Conservation (phyloP, 768 basidiomycete species). For the Tephrocybe sp. region DNA sequence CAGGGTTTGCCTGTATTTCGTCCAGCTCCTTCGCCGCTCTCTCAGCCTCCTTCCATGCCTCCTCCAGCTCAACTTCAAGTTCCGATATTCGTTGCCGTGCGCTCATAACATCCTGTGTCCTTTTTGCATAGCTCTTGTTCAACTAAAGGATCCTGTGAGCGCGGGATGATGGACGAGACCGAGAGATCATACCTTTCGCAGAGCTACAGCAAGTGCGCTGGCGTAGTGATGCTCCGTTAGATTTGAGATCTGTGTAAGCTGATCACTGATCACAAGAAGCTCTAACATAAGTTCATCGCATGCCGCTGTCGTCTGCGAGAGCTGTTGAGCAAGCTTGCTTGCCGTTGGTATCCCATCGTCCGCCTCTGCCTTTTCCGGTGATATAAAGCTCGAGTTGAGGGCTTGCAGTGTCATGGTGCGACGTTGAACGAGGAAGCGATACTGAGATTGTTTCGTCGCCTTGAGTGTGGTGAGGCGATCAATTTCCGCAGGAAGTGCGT, state of each 20-base stretch:
- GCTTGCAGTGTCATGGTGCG: slow-evolving; percentile 74
- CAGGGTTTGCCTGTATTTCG: slow-evolving; percentile 44
- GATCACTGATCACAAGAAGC: slow-evolving; percentile 59
- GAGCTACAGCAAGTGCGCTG: slow-evolving; percentile 74
- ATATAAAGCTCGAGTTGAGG: slow-evolving; percentile 50
- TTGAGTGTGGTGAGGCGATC: slow-evolving; percentile 56
- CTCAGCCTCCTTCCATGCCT: slow-evolving; percentile 81
- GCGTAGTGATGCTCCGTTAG: slow-evolving; percentile 68
- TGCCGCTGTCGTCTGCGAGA: slow-evolving; percentile 56
- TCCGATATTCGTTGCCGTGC: slow-evolving; percentile 48
- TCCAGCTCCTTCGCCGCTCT: slow-evolving; percentile 73
- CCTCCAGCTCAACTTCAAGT: slow-evolving; percentile 71
- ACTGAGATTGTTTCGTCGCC: slow-evolving; percentile 57
- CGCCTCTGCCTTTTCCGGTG: slow-evolving; percentile 32
- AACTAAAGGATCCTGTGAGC: slow-evolving; percentile 33
- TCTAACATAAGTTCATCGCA: slow-evolving; percentile 61
- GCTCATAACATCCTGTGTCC: slow-evolving; percentile 55
- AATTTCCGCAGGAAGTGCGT: slow-evolving; percentile 55
- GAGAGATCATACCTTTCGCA: slow-evolving; percentile 56
- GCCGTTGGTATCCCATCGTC: slow-evolving; percentile 39
- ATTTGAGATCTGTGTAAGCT: slow-evolving; percentile 59
- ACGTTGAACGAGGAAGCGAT: slow-evolving; percentile 65
- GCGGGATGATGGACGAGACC: neutral
- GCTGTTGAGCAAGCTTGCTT: slow-evolving; percentile 50
- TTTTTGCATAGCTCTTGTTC: slow-evolving; percentile 70